Percentiles rank a stretch among this genome's conserved stretches.
Evolutionary conservation across 106 monocot genomes (phyloP).

Genomic region (Chionographis japonica): DNA sequence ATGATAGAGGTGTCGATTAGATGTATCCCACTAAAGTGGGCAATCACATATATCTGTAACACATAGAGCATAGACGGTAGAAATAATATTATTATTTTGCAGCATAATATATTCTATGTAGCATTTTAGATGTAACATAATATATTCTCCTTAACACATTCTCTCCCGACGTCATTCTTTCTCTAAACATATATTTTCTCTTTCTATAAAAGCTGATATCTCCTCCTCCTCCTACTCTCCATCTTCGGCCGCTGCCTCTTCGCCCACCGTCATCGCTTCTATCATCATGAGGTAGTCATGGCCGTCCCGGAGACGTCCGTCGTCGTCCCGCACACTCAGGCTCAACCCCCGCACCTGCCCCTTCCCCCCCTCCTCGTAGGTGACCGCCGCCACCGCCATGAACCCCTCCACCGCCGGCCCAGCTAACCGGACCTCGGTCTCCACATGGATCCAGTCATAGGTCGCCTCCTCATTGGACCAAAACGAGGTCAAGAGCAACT

Average conservation of each 20-base stretch:
- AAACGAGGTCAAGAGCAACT: conserved; percentile 11
- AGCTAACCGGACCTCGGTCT: not conserved
- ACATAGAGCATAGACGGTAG: no score
- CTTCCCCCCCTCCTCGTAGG: conserved; percentile 6
- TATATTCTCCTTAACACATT: no score
- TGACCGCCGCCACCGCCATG: conserved; percentile 6
- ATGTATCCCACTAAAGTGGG: no score
- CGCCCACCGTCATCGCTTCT: conserved; percentile 7
- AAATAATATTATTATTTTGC: no score
- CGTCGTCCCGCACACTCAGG: conserved; percentile 28
- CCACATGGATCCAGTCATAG: conserved; percentile 10
- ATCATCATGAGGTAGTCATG: conserved; percentile 16
- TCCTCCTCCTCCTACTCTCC: not conserved
- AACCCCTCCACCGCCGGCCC: no score
- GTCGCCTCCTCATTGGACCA: conserved; percentile 26
- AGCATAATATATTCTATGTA: no score
- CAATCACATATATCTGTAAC: no score
- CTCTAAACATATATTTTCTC: no score
- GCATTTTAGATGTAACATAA: no score
- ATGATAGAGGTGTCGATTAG: no score
- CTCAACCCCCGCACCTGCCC: conserved; percentile 18
- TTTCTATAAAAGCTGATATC: no score
- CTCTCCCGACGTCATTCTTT: no score
- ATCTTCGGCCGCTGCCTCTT: not conserved
- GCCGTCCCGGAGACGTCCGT: conserved; percentile 30